Percentiles rank a stretch among this genome's conserved stretches.
Evolutionary conservation across 768 basidiomycete genomes (phyloP).

Genomic region (Macrolepiota albuminosa): DNA sequence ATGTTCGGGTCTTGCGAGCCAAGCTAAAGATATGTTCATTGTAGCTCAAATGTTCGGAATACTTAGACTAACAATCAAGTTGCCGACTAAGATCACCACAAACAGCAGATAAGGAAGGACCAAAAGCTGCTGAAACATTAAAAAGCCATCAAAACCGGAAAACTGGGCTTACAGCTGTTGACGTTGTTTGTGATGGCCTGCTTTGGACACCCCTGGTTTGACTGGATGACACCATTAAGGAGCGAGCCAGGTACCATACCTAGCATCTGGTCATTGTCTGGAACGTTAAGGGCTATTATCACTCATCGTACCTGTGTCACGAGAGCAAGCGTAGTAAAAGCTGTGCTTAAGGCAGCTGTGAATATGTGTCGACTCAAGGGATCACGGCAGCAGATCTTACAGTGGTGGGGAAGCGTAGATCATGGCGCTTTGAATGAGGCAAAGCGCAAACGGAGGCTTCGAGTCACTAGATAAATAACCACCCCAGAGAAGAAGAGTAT

Average conservation of each 20-base stretch:
- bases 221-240: not conserved
- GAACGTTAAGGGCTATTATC: not conserved
- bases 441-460: not conserved
- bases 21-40: not conserved
- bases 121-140: not conserved
- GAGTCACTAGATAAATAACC: constrained; percentile 11
- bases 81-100: not conserved
- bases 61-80: not conserved
- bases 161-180: not conserved
- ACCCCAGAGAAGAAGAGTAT: constrained; percentile 21
- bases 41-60: not conserved
- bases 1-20: not conserved
- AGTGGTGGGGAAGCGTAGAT: not conserved
- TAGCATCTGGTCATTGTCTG: not conserved
- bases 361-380: not conserved
- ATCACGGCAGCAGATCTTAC: not conserved
- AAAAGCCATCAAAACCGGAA: not conserved
- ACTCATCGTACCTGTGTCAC: not conserved
- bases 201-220: not conserved
- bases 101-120: not conserved
- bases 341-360: not conserved
- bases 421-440: not conserved
- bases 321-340: not conserved
- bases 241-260: not conserved
- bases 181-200: not conserved